phyloP scores from a whole-genome alignment of 306 rosid genomes.

The Acacia melanoxylon region DNA sequence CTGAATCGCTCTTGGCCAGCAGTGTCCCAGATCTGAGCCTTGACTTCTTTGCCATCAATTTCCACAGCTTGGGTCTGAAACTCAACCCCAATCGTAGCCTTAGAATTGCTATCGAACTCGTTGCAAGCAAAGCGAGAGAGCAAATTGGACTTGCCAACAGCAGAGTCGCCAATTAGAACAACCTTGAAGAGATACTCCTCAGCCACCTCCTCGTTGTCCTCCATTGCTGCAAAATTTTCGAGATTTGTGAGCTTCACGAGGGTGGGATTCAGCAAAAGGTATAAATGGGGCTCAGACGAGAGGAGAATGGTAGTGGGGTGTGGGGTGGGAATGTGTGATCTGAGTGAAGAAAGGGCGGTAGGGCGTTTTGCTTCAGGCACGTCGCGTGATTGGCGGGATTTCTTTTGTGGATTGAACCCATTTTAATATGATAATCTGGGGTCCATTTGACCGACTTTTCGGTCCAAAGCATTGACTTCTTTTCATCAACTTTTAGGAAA shows the following conservation, averaged over 20 bases:
- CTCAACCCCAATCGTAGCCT: constrained; percentile 92
- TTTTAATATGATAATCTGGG: not conserved
- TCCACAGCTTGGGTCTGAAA: constrained; percentile 82
- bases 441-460: not conserved
- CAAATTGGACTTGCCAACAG: constrained; percentile 89
- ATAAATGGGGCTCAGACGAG: not conserved
- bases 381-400: constrained; percentile 55
- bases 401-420: not conserved
- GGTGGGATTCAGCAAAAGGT: not conserved
- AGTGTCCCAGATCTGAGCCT: constrained; percentile 99
- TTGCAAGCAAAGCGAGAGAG: constrained; percentile 78
- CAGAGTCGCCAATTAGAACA: constrained; percentile 87
- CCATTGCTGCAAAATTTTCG: constrained; percentile 31
- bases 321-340: not conserved
- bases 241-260: not conserved
- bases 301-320: not conserved
- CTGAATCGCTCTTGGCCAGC: constrained; percentile 92
- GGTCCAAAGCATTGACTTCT: not conserved
- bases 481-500: not conserved
- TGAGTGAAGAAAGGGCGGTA: not conserved
- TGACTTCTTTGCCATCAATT: constrained; percentile 78
- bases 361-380: constrained; percentile 1
- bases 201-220: constrained; percentile 39
- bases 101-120: constrained; percentile 77
- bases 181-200: constrained; percentile 89